These are phyloP conservation scores for Podospora australis DNA, from an alignment of 495 filamentous ascomycete genomes.

Conservation along the genomic window DNA sequence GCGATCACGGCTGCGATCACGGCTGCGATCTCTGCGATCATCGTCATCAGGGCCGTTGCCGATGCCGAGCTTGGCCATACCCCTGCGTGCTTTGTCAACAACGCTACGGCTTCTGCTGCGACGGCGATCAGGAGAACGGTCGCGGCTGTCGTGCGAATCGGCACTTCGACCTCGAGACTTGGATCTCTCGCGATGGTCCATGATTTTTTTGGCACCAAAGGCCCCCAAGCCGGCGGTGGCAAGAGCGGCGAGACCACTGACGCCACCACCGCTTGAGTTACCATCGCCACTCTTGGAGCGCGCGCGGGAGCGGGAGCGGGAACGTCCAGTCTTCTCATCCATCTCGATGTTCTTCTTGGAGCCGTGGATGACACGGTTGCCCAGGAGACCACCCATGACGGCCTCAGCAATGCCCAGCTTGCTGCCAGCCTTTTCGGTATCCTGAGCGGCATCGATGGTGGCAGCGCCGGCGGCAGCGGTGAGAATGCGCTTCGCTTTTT, in stretches of 20 bases:
- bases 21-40: constrained; percentile 27
- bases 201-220: constrained; percentile 72
- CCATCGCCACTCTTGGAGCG: constrained; percentile 35
- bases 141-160: constrained; percentile 48
- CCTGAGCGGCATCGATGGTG: constrained; percentile 70
- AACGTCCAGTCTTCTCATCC: constrained; percentile 43
- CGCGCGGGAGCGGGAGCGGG: constrained; percentile 46
- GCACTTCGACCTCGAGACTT: constrained; percentile 41
- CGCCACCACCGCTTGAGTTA: constrained; percentile 40
- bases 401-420: constrained; percentile 64
- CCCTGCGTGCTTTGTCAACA: constrained; percentile 37
- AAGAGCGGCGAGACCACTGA: constrained; percentile 53
- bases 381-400: constrained; percentile 76
- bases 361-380: constrained; percentile 75
- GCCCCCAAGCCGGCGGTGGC: constrained; percentile 71
- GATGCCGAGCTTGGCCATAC: constrained; percentile 40
- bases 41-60: constrained; percentile 43
- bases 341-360: constrained; percentile 55
- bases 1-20: constrained; percentile 25
- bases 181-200: constrained; percentile 61
- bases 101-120: constrained; percentile 48
- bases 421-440: constrained; percentile 61
- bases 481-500: constrained; percentile 79
- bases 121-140: constrained; percentile 27
- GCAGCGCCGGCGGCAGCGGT: constrained; percentile 82